These are phyloP conservation scores for Xylaria sp. DNA, from an alignment of 2,329 filamentous ascomycete species.

Conservation along the genomic window DNA sequence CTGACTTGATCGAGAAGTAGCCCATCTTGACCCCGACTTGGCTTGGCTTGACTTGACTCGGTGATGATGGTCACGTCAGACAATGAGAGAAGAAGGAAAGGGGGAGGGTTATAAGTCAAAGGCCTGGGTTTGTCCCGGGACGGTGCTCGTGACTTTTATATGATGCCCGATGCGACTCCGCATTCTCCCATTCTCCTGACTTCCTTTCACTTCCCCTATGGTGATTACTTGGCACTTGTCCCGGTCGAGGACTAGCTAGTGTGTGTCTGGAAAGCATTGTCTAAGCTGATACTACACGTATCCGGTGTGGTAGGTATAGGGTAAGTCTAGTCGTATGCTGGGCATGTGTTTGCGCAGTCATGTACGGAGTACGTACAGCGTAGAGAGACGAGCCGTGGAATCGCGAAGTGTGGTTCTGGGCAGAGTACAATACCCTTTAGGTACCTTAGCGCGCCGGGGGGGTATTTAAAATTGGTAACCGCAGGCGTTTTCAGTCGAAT, in stretches of 20 bases:
- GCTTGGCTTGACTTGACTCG: neutral
- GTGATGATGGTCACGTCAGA: neutral
- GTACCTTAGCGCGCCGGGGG: too few relatives aligned
- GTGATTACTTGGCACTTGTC: constrained; percentile 1
- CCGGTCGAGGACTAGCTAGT: neutral
- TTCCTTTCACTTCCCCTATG: neutral
- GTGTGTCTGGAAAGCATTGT: neutral
- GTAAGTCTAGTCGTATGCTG: neutral
- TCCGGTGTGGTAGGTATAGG: neutral
- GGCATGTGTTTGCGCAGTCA: neutral
- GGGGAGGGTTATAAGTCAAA: neutral
- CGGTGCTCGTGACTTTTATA: constrained; percentile 1
- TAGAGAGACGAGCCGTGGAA: neutral
- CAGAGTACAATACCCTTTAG: too few relatives aligned
- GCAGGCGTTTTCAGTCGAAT: too few relatives aligned
- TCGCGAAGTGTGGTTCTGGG: neutral
- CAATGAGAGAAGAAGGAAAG: neutral
- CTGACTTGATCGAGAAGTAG: constrained; percentile 10
- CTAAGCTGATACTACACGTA: neutral
- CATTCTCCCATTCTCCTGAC: neutral
- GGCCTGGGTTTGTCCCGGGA: neutral
- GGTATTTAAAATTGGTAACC: too few relatives aligned
- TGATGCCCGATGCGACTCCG: constrained; percentile 2
- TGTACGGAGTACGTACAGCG: neutral
- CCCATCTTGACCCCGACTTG: constrained; percentile 14